phyloP scores from a whole-genome alignment of 768 basidiomycete species.

The Gloeopeniophorella convolvens region DNA sequence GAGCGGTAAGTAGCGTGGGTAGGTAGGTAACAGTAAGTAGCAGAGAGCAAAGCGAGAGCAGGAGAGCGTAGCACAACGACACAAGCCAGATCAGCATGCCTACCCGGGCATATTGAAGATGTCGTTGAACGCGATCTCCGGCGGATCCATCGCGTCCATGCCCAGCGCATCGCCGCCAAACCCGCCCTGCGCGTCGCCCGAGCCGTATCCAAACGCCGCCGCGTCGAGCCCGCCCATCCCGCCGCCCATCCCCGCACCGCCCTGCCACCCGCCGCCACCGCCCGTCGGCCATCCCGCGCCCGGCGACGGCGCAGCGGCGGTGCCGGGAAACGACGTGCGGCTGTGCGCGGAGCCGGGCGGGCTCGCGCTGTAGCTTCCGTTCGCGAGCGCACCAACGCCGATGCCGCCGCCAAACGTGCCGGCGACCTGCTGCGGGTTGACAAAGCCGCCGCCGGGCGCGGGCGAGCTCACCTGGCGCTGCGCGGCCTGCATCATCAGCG shows the following conservation, averaged over 20 bases:
- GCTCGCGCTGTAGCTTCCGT: conserved; percentile 18
- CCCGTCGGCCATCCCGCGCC: background rate
- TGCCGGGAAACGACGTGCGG: conserved; percentile 16
- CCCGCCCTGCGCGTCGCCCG: conserved; percentile 5
- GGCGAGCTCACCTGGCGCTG: conserved; percentile 3
- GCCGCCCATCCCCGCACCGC: conserved; percentile 5
- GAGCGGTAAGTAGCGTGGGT: no score
- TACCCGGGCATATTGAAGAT: conserved; percentile 19
- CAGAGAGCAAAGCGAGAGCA: background rate
- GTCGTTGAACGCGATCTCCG: conserved; percentile 21
- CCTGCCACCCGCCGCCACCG: background rate
- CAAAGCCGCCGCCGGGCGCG: conserved; percentile 11
- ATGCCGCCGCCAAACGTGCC: conserved; percentile 13
- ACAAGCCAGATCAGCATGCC: background rate
- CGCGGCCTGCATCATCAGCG: conserved; percentile 10
- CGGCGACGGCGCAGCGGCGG: conserved; percentile 16
- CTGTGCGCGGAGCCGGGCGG: conserved; percentile 19
- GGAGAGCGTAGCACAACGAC: background rate
- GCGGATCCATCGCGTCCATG: conserved; percentile 17
- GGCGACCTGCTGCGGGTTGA: conserved; percentile 14
- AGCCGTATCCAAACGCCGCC: conserved; percentile 8
- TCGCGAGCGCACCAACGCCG: background rate
- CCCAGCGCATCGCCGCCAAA: conserved; percentile 11
- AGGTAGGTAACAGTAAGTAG: background rate
- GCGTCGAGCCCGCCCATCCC: conserved; percentile 14